These are phyloP conservation scores for Fusarium dimerum DNA, from an alignment of 2,329 filamentous ascomycete species.

Conservation along the genomic window DNA sequence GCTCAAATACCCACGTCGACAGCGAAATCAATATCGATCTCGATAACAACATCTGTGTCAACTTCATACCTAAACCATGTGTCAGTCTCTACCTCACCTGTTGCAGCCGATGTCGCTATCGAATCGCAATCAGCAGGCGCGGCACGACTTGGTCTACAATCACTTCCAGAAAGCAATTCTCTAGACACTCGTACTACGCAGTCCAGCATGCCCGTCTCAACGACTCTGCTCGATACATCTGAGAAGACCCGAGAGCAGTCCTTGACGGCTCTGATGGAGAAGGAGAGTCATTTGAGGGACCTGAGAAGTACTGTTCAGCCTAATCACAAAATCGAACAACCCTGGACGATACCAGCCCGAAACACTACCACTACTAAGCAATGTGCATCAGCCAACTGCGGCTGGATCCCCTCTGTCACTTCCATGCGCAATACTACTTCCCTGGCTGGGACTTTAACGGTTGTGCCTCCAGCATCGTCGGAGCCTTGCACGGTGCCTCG, in stretches of 20 bases:
- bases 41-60: background rate
- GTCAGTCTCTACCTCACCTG: background rate
- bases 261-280: background rate
- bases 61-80: background rate
- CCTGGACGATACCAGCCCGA: conserved; percentile 4
- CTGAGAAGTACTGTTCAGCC: conserved; percentile 9
- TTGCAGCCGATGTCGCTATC: background rate
- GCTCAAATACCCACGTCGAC: too few species aligned
- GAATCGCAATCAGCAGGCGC: background rate
- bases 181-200: background rate
- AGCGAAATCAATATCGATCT: too few species aligned
- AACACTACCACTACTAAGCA: conserved; percentile 9
- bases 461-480: conserved; percentile 16
- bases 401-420: conserved; percentile 10
- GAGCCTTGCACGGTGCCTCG: conserved; percentile 37
- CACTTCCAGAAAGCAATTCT: background rate
- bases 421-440: conserved; percentile 17
- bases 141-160: background rate
- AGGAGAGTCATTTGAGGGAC: background rate
- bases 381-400: background rate
- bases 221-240: background rate
- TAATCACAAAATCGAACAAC: conserved; percentile 2
- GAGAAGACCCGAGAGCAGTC: background rate
- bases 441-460: conserved; percentile 8
- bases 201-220: background rate